phyloP scores from a whole-genome alignment of 2,329 filamentous ascomycete genomes.

The Kalmusia sp. region DNA sequence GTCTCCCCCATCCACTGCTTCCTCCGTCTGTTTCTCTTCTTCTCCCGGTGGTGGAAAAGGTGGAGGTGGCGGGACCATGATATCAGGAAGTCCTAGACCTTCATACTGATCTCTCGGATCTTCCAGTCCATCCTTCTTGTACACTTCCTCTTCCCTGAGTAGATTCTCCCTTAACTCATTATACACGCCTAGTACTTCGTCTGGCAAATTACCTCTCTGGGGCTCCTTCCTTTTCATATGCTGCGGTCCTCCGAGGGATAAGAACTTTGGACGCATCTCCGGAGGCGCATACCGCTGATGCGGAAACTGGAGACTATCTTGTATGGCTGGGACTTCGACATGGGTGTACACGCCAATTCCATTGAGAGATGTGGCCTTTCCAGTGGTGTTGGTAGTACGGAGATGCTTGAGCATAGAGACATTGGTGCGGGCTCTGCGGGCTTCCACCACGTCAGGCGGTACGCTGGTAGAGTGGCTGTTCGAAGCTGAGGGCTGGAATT shows the following conservation, averaged over 20 bases:
- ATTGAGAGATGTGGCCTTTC: not conserved
- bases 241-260: not conserved
- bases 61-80: not conserved
- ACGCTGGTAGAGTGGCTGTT: not conserved
- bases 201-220: not conserved
- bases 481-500: no score
- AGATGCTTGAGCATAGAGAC: not conserved
- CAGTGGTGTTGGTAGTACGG: not conserved
- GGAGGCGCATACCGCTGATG: not conserved
- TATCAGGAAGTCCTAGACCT: not conserved
- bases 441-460: not conserved
- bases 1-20: no score
- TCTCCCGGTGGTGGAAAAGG: not conserved
- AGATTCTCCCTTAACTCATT: not conserved
- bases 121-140: not conserved
- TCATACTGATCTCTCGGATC: not conserved
- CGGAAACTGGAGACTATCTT: not conserved
- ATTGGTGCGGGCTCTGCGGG: not conserved
- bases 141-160: not conserved
- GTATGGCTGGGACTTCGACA: not conserved
- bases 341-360: conserved; percentile 1
- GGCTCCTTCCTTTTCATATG: not conserved
- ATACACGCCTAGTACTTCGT: not conserved
- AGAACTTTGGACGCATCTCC: not conserved
- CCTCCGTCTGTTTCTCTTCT: no score